Base-by-base conservation (phyloP, 2,329 filamentous ascomycete genomes). In the Xylaria sp. region DNA sequence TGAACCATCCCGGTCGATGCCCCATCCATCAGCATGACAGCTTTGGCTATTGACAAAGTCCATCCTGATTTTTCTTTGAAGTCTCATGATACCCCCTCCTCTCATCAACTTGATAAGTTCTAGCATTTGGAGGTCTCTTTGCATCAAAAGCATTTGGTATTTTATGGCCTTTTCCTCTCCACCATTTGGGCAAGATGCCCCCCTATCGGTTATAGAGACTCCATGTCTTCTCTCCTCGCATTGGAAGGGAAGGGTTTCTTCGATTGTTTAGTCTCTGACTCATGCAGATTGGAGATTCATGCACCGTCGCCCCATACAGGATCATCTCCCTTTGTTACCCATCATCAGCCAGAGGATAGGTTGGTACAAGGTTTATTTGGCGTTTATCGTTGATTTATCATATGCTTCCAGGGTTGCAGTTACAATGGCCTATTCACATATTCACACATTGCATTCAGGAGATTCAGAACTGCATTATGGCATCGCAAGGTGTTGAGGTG, bases 11-110 rank as follows among this genome's bases (percentile, higher is more conserved):
- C 1, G 89, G 89, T 2, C 82, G 88, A 66, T 91, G 89, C 74
- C 89, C 89, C 1, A 87, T 91, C 46, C 89, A 91, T 77, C 88
- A 90, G 75, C 89, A 91, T 77, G 87, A 89, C 73, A 85, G 86
- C 63, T 87, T 85, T 78, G 87, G 87, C 44, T 88, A 84, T 74
- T 85, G 69, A 77, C 20, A 4, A 68, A 55, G 3, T 2, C 61
- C 25, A 20, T 41, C 34, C 23, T 15, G 25, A 25, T 31, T 63
- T 63, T 67, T 18, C 52, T 55, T 66, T 56, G 37, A 56, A 48
- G 13, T 46, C 63, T 41, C 15, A 65, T 18, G 54, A 48, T 67
- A 65, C 52, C 31, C 52, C 31, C 54, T 37, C 60, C 44, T 15
- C 28, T 52, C 15, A 57, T 48, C 46, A 51, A 41, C 41, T 63